Percentiles rank a stretch among this genome's conserved stretches.
phyloP scores from a whole-genome alignment of 495 filamentous ascomycete genomes.

The Penicillium tannophilum region DNA sequence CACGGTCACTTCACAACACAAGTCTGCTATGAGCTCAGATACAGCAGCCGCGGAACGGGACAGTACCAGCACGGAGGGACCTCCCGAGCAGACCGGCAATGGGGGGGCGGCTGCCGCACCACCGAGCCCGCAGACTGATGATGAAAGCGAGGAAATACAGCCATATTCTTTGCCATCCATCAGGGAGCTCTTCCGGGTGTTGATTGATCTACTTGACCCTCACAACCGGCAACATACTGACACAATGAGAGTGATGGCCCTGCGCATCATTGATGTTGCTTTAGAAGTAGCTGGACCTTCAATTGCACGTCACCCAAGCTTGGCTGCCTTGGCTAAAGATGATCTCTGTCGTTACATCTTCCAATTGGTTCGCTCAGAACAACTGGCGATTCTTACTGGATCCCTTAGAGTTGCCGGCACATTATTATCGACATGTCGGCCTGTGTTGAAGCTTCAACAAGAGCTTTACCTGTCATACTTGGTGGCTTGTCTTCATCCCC shows the following conservation, averaged over 20 bases:
- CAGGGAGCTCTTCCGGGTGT: conserved; percentile 86
- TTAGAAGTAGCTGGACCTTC: conserved; percentile 95
- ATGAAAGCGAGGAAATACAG: conserved; percentile 62
- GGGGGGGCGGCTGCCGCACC: conserved; percentile 52
- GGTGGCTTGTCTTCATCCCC: conserved; percentile 88
- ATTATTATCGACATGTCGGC: conserved; percentile 83
- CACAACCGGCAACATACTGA: conserved; percentile 91
- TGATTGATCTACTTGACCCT: conserved; percentile 93
- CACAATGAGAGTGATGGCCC: conserved; percentile 93
- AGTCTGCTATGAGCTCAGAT: conserved; percentile 48
- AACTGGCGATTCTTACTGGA: conserved; percentile 87
- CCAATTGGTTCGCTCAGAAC: conserved; percentile 94
- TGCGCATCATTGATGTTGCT: conserved; percentile 96
- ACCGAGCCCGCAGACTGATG: conserved; percentile 39
- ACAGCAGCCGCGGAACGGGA: conserved; percentile 39
- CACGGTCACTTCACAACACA: conserved; percentile 50
- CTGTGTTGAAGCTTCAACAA: conserved; percentile 95
- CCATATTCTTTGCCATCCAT: conserved; percentile 95
- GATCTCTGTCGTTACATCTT: conserved; percentile 94
- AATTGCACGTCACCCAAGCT: conserved; percentile 87
- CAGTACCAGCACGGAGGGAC: conserved; percentile 37
- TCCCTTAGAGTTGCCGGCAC: conserved; percentile 91
- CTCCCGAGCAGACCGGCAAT: conserved; percentile 39
- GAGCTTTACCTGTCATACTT: conserved; percentile 95
- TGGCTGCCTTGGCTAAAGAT: conserved; percentile 88